phyloP scores from a whole-genome alignment of 2,329 filamentous ascomycete species.

The Leptographium radiaticola region DNA sequence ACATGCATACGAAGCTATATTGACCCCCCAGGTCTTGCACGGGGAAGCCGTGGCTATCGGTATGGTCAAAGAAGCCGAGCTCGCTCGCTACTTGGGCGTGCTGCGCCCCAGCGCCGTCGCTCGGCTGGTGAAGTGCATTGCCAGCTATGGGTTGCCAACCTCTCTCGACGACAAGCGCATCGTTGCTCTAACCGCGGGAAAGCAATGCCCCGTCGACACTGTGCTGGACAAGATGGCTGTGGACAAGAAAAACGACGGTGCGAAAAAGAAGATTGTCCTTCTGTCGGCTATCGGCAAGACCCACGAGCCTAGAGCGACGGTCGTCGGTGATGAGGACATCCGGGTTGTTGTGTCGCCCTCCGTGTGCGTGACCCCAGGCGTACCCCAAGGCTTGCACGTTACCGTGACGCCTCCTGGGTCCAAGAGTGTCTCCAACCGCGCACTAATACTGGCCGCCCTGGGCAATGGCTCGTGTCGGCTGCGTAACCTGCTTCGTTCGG shows the following conservation, averaged over 20 bases:
- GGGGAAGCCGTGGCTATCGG: conserved; percentile 94
- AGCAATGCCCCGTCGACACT: conserved; percentile 74
- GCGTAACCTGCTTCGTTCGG: conserved; percentile 86
- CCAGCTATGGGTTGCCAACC: conserved; percentile 83
- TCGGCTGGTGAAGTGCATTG: conserved; percentile 80
- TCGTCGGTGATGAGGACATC: conserved; percentile 78
- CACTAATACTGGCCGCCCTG: conserved; percentile 84
- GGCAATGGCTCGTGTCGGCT: conserved; percentile 77
- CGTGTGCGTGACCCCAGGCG: conserved; percentile 58
- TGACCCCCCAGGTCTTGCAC: conserved; percentile 90
- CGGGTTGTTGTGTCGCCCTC: conserved; percentile 71
- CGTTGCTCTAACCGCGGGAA: conserved; percentile 69
- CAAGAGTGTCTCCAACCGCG: conserved; percentile 94
- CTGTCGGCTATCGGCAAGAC: conserved; percentile 83
- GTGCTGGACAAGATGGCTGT: conserved; percentile 89
- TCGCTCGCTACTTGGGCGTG: conserved; percentile 78
- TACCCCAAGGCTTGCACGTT: conserved; percentile 48
- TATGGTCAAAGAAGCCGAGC: conserved; percentile 95
- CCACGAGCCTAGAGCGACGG: conserved; percentile 74
- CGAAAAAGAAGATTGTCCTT: conserved; percentile 90
- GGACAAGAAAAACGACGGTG: conserved; percentile 96
- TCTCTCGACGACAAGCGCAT: conserved; percentile 75
- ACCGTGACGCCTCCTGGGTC: conserved; percentile 84
- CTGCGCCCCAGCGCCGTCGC: conserved; percentile 79
- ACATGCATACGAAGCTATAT: conserved; percentile 88